These are phyloP conservation scores for Pezicula neosporulosa DNA, from an alignment of 2,329 filamentous ascomycete species.

Conservation along the genomic window DNA sequence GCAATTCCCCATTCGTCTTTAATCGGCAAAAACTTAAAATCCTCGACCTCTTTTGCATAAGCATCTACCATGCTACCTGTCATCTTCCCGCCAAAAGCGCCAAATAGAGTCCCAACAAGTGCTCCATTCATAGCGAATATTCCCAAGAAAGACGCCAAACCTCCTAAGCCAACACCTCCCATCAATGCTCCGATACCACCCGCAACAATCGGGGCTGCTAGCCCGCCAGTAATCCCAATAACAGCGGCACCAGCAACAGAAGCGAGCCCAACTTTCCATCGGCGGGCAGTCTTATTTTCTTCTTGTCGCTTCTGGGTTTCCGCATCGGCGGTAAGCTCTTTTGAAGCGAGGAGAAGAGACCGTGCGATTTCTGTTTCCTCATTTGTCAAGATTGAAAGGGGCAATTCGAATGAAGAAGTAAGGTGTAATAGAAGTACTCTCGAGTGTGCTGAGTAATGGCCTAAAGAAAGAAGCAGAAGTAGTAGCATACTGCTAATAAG, in stretches of 20 bases:
- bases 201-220: slow-evolving; percentile 86
- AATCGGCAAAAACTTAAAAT: slow-evolving; percentile 76
- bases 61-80: slow-evolving; percentile 81
- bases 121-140: slow-evolving; percentile 83
- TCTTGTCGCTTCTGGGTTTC: slow-evolving; percentile 71
- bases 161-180: slow-evolving; percentile 80
- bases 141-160: slow-evolving; percentile 81
- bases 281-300: slow-evolving; percentile 63
- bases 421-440: slow-evolving; percentile 66
- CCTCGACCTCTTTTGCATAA: slow-evolving; percentile 83
- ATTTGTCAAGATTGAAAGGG: slow-evolving; percentile 56
- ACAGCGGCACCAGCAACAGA: slow-evolving; percentile 77
- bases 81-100: slow-evolving; percentile 80
- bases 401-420: slow-evolving; percentile 62
- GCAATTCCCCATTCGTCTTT: slow-evolving; percentile 34
- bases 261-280: slow-evolving; percentile 87
- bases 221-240: slow-evolving; percentile 71
- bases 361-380: slow-evolving; percentile 76
- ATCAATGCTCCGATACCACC: slow-evolving; percentile 82
- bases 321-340: slow-evolving; percentile 69
- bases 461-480: slow-evolving; percentile 66
- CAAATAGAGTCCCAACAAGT: slow-evolving; percentile 82
- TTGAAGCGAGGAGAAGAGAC: slow-evolving; percentile 65
- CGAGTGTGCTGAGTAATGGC: slow-evolving; percentile 73
- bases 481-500: slow-evolving; percentile 68